Base-by-base conservation (phyloP, 305 asterid species). In the Ilex paraguariensis region DNA sequence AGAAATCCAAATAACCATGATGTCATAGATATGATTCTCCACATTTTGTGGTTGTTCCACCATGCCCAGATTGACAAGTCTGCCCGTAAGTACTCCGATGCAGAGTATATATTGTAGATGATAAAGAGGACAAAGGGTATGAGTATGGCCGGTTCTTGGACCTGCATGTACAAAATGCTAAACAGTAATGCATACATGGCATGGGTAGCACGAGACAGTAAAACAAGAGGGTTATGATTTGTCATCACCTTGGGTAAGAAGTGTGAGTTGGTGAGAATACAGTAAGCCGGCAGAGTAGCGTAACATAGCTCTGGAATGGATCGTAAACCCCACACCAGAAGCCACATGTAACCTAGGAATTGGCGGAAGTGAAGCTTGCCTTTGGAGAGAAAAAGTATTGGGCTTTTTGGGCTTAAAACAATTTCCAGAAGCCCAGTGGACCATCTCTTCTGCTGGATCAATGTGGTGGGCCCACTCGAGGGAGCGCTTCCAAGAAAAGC, bases 401-500 rank as follows among this genome's bases (percentile, higher is more conserved):
- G 83, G 66, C 64, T 39, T 68, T 52, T 68, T 14, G 32, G 44
- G 49, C 53, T 16, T n/a, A 68, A 39, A 0, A 67, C 3, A 21
- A 74, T 32, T 71, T 71, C 83, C 10, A 65, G 57, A 3, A 74
- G 66, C 53, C 83, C 83, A 62, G 77, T 74, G 3, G 80, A 15
- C 80, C 80, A 78, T 68, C 83, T 56, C 44, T 74, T 78, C 31
- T 71, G 80, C 59, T 74, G 83, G 66, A 40, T 57, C 3, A 74
- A 36, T 13, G 51, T 16, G 2, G 50, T 17, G 8, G 80, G 28
- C 28, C 28, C 28, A 21, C 28, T 21, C 2, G 28, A 21, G 28
- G 28, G 28, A 0, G 28, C 28, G 28, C 28, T 52, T 39, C 82
- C 82, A 55, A 77, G 77, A 65, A 78, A 78, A 3, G 60, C 73